phyloP scores from a whole-genome alignment of 2,329 filamentous ascomycete genomes.

The Fusarium buxicola region DNA sequence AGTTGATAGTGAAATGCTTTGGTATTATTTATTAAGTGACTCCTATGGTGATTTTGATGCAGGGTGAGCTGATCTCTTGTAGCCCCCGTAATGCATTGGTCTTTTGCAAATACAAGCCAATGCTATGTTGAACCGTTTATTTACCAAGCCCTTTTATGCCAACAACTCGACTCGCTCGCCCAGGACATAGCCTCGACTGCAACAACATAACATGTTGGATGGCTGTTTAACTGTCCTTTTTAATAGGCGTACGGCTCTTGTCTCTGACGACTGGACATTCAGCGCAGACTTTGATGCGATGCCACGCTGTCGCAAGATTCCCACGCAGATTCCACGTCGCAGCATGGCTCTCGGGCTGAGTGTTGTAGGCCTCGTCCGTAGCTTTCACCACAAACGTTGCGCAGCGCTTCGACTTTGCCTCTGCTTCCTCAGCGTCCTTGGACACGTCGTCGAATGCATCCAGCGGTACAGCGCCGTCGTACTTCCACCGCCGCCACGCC shows the following conservation, averaged over 20 bases:
- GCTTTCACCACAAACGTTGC: slow-evolving; percentile 72
- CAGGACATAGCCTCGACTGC: not conserved
- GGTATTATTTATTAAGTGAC: not conserved
- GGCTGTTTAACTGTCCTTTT: slow-evolving; percentile 5
- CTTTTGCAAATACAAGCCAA: not conserved
- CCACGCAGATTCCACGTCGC: slow-evolving; percentile 73
- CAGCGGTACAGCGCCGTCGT: slow-evolving; percentile 59
- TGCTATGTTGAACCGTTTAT: too few relatives aligned
- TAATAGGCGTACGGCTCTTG: not conserved
- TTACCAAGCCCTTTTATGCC: not conserved
- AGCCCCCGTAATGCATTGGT: too few relatives aligned
- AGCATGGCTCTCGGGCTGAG: slow-evolving; percentile 70
- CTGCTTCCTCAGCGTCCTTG: slow-evolving; percentile 3
- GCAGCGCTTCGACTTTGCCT: slow-evolving; percentile 48
- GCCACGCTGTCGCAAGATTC: slow-evolving; percentile 76
- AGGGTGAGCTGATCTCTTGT: too few relatives aligned
- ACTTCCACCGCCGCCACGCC: slow-evolving; percentile 75
- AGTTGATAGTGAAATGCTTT: not conserved
- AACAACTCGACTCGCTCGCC: slow-evolving; percentile 9
- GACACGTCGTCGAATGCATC: slow-evolving; percentile 41
- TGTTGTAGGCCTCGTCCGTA: slow-evolving; percentile 74
- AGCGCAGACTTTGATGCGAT: slow-evolving; percentile 61
- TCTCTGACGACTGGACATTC: slow-evolving; percentile 43
- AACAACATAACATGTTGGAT: not conserved
- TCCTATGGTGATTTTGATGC: not conserved